Evolutionary conservation across 371 early-diverging fungal species (phyloP).

Genomic region (Mortierella sp.): DNA sequence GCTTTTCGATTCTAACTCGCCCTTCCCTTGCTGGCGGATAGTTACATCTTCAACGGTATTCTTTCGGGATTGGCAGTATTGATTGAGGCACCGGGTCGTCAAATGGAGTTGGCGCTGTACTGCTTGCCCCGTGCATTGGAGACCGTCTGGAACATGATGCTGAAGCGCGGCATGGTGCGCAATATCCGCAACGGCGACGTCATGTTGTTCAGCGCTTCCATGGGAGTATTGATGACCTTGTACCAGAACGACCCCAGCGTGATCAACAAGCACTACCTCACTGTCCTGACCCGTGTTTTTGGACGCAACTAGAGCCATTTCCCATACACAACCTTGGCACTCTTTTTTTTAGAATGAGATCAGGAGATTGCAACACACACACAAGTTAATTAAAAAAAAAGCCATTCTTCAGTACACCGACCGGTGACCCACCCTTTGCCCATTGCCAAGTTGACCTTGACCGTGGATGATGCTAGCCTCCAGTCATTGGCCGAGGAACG

Average conservation of each 20-base stretch:
- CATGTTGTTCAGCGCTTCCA: constrained; percentile 74
- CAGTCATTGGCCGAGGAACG: too few species aligned
- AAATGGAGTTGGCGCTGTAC: constrained; percentile 84
- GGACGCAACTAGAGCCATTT: constrained; percentile 81
- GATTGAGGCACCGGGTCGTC: constrained; percentile 81
- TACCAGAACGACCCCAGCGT: constrained; percentile 83
- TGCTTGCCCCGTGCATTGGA: constrained; percentile 85
- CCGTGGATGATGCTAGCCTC: too few species aligned
- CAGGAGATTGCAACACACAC: too few species aligned
- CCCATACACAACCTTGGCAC: too few species aligned
- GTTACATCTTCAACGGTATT: constrained; percentile 72
- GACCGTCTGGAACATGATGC: constrained; percentile 69
- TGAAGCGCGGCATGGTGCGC: constrained; percentile 45
- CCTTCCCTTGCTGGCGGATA: constrained; percentile 1
- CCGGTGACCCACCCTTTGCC: too few species aligned
- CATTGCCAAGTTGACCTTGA: too few species aligned
- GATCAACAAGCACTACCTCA: constrained; percentile 78
- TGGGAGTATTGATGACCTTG: constrained; percentile 84
- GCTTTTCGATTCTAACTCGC: too few species aligned
- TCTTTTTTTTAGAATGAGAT: too few species aligned
- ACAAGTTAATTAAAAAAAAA: too few species aligned
- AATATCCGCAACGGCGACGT: constrained; percentile 66
- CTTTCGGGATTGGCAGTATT: constrained; percentile 75
- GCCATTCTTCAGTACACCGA: too few species aligned
- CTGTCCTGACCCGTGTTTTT: constrained; percentile 84